phyloP scores from a whole-genome alignment of 2,329 filamentous ascomycete genomes.

The Penicillium sclerotiorum region DNA sequence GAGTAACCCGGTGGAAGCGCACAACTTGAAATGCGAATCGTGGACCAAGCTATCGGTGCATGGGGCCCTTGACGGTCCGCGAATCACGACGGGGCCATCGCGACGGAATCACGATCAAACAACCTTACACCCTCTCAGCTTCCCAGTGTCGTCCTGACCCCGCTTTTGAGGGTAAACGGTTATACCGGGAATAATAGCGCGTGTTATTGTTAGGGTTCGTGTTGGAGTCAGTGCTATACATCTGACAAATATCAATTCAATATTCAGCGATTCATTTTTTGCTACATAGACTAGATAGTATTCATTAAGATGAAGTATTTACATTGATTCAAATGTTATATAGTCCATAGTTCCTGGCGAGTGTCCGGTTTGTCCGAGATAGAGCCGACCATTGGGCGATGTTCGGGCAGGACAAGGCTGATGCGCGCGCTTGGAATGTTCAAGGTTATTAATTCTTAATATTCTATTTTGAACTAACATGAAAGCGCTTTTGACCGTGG shows the following conservation, averaged over 20 bases:
- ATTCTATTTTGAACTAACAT: too few relatives aligned
- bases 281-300: not conserved
- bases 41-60: constrained; percentile 6
- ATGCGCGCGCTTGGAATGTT: constrained; percentile 1
- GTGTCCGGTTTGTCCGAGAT: constrained; percentile 5
- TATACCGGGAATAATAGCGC: not conserved
- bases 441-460: too few relatives aligned
- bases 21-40: not conserved
- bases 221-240: too few relatives aligned
- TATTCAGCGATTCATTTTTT: too few relatives aligned
- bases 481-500: too few relatives aligned
- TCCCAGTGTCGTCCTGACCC: constrained; percentile 1
- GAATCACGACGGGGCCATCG: constrained; percentile 6
- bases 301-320: too few relatives aligned
- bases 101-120: constrained; percentile 5
- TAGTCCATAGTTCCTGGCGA: not conserved
- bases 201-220: too few relatives aligned
- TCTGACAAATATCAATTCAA: too few relatives aligned
- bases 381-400: constrained; percentile 2
- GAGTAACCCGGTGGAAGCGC: not conserved
- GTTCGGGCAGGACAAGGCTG: not conserved
- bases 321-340: too few relatives aligned
- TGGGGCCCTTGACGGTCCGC: not conserved
- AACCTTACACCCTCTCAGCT: not conserved
- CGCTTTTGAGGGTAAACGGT: constrained; percentile 10